phyloP scores from a whole-genome alignment of 495 filamentous ascomycete species.

The Neurospora tetrasperma region DNA sequence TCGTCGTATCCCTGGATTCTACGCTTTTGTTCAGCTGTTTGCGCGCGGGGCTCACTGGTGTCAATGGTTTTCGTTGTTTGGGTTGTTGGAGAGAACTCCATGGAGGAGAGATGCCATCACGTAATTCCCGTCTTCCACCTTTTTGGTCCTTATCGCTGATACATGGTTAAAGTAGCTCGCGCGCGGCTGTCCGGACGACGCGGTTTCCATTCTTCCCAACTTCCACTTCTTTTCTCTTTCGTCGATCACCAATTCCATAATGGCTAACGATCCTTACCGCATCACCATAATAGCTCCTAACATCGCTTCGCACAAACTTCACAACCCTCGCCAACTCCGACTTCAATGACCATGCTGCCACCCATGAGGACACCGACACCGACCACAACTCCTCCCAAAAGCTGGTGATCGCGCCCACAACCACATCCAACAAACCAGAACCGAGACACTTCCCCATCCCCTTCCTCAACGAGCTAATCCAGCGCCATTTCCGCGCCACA shows the following conservation, averaged over 20 bases:
- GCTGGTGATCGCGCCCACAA: neutral
- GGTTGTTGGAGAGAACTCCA: conserved; percentile 1
- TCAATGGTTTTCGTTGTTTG: neutral
- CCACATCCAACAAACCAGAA: neutral
- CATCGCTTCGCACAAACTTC: conserved; percentile 36
- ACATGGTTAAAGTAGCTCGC: neutral
- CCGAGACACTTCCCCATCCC: conserved; percentile 28
- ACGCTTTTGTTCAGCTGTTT: neutral
- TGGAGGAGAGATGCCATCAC: neutral
- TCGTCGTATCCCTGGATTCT: neutral
- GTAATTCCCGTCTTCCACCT: neutral
- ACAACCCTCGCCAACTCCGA: neutral
- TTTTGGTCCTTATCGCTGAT: neutral
- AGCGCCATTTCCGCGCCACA: conserved; percentile 26
- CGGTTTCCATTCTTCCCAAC: neutral
- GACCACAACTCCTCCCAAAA: neutral
- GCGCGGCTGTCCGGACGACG: neutral
- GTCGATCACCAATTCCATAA: neutral
- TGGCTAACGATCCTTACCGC: neutral
- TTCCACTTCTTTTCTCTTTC: neutral
- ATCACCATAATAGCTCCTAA: conserved; percentile 25
- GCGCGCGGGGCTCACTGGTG: neutral
- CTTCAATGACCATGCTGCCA: neutral
- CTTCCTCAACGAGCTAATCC: conserved; percentile 30
- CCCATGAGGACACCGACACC: neutral